A percentile compares a stretch with the other conserved stretches of the same genome.
Conservation (phyloP, 73 alveolate species). For the Uronychia binucleata region DNA sequence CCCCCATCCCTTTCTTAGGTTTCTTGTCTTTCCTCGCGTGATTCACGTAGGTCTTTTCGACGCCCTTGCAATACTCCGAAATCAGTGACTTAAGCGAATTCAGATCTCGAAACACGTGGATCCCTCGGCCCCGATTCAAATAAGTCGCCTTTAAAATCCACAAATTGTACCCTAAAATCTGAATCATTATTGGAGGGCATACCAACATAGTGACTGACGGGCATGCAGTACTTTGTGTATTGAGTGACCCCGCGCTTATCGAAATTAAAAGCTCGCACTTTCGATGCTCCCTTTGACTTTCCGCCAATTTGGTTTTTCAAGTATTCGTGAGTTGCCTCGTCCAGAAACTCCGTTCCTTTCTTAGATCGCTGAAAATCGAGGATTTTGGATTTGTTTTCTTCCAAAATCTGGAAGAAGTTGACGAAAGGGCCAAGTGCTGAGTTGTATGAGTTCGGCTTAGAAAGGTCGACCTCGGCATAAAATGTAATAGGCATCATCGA, state of each 20-base stretch:
- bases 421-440: neutral
- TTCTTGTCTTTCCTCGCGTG: too few relatives aligned
- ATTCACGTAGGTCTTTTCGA: too few relatives aligned
- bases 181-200: too few relatives aligned
- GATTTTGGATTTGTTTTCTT: neutral
- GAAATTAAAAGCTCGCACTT: neutral
- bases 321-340: neutral
- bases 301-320: neutral
- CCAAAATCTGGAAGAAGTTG: neutral
- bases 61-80: neutral
- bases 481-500: neutral
- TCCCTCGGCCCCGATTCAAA: neutral
- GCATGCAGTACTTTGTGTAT: neutral
- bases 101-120: neutral
- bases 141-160: neutral
- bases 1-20: too few relatives aligned
- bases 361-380: neutral
- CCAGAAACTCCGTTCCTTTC: neutral
- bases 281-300: neutral
- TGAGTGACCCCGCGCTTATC: neutral
- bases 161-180: neutral
- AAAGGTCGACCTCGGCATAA: neutral
- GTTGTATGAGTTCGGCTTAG: neutral
- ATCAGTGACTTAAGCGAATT: neutral
- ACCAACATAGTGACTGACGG: neutral